Conservation (phyloP, 495 filamentous ascomycete genomes). For the Hyaloscypha hepaticicola region DNA sequence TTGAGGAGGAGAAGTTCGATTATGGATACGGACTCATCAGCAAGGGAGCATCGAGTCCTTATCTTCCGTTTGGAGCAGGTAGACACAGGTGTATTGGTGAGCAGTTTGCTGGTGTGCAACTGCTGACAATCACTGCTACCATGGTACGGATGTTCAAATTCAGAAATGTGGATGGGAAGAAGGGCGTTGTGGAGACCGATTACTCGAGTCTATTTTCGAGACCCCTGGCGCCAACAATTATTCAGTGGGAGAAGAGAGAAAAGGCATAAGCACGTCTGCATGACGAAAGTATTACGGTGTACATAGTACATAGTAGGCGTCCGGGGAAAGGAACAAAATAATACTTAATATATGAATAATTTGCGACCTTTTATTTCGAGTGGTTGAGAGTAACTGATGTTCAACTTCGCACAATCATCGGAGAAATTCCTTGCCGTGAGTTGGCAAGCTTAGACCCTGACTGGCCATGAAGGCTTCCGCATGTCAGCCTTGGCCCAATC, state of each 20-base stretch:
- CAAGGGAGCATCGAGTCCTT: slow-evolving; percentile 84
- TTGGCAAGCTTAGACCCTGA: not conserved
- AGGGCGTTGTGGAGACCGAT: slow-evolving; percentile 76
- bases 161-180: slow-evolving; percentile 63
- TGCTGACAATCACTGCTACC: slow-evolving; percentile 79
- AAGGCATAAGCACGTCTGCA: slow-evolving; percentile 18
- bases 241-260: slow-evolving; percentile 64
- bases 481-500: not conserved
- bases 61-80: slow-evolving; percentile 92
- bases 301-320: slow-evolving; percentile 30
- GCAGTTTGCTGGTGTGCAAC: slow-evolving; percentile 92
- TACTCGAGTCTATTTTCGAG: slow-evolving; percentile 69
- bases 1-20: slow-evolving; percentile 76
- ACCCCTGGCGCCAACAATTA: slow-evolving; percentile 61
- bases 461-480: not conserved
- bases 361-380: not conserved
- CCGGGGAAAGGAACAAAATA: slow-evolving; percentile 13
- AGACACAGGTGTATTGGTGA: slow-evolving; percentile 95
- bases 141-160: slow-evolving; percentile 76
- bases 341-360: slow-evolving; percentile 22
- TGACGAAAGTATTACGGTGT: slow-evolving; percentile 2
- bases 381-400: not conserved
- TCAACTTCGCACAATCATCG: not conserved
- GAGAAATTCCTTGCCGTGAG: not conserved
- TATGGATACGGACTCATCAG: slow-evolving; percentile 92